A percentile compares a stretch with the other conserved stretches of the same genome.
phyloP scores from a whole-genome alignment of 2,329 filamentous ascomycete species.

The Pestalotiopsis fici region DNA sequence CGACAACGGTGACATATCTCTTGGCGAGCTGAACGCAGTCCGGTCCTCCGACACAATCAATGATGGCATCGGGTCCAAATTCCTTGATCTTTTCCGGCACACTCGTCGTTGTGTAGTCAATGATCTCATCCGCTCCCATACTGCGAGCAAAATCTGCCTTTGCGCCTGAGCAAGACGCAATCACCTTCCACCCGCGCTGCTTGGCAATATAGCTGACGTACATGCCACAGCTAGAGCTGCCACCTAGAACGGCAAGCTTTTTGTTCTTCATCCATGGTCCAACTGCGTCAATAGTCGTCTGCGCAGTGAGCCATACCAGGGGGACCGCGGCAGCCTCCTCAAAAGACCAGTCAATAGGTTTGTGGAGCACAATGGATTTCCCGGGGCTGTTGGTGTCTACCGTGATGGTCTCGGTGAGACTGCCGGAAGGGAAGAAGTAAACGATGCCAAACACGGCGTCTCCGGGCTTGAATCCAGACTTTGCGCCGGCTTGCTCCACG shows the following conservation, averaged over 20 bases:
- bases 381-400: neutral
- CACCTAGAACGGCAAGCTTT: neutral
- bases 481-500: neutral
- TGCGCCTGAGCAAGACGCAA: neutral
- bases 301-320: neutral
- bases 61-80: too few species aligned
- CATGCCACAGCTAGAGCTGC: neutral
- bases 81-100: neutral
- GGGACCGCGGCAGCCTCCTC: neutral
- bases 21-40: neutral
- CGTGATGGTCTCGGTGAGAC: neutral
- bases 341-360: neutral
- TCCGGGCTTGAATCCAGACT: neutral
- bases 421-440: neutral
- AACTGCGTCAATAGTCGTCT: neutral
- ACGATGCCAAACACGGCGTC: neutral
- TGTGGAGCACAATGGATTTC: neutral
- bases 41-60: too few species aligned
- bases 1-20: too few species aligned
- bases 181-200: neutral
- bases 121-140: neutral
- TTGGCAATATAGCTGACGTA: neutral
- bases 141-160: neutral
- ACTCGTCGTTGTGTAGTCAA: neutral
- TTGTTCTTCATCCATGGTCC: neutral